Evolutionary conservation across 2,329 filamentous ascomycete species (phyloP).

Genomic region (Aspergillus vadensis): DNA sequence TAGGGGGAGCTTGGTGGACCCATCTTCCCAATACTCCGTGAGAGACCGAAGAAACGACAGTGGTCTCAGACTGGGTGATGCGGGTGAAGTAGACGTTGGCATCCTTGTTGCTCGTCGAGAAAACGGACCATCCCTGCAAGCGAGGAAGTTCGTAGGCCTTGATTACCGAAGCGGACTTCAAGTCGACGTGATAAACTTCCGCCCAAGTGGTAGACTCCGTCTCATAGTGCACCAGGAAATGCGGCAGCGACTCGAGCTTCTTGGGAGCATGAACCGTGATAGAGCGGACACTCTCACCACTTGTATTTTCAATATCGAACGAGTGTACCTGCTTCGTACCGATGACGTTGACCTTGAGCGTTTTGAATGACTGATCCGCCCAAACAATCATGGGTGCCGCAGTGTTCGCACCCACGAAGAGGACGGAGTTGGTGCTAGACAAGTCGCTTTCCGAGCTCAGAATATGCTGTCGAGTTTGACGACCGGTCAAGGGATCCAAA

Average conservation of each 20-base stretch:
- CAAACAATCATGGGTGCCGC: constrained; percentile 48
- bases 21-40: constrained; percentile 76
- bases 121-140: constrained; percentile 68
- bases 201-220: constrained; percentile 73
- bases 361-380: constrained; percentile 47
- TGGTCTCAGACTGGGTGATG: constrained; percentile 72
- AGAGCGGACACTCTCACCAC: constrained; percentile 53
- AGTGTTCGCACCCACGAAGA: constrained; percentile 45
- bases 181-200: constrained; percentile 80
- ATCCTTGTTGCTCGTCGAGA: constrained; percentile 75
- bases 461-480: constrained; percentile 69
- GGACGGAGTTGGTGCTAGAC: constrained; percentile 40
- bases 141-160: constrained; percentile 80
- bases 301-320: constrained; percentile 43
- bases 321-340: constrained; percentile 45
- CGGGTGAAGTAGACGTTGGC: constrained; percentile 89
- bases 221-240: constrained; percentile 82
- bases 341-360: constrained; percentile 49
- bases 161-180: constrained; percentile 67
- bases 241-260: constrained; percentile 69
- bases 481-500: constrained; percentile 72
- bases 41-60: constrained; percentile 73
- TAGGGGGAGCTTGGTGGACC: constrained; percentile 56
- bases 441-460: constrained; percentile 76
- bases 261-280: constrained; percentile 73